phyloP scores from a whole-genome alignment of 352 stramenopile species.

The Globisporangium polare region DNA sequence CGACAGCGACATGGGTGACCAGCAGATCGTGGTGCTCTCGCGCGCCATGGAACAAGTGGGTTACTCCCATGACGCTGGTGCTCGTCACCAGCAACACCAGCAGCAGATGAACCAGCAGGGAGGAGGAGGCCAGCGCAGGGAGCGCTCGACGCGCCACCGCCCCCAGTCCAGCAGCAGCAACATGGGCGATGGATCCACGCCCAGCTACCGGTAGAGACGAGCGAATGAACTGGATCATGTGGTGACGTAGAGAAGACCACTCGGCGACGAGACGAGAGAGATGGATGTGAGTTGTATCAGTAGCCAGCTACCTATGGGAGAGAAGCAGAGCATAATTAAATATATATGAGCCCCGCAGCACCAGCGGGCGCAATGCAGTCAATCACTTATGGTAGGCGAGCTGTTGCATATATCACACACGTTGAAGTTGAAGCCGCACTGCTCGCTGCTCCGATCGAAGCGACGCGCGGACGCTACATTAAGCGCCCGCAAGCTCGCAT shows the following conservation, averaged over 20 bases:
- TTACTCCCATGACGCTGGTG: constrained; percentile 5
- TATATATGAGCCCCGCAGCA: background rate
- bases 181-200: background rate
- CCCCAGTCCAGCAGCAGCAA: background rate
- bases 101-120: background rate
- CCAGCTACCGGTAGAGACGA: constrained; percentile 4
- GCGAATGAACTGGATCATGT: background rate
- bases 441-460: too few species aligned
- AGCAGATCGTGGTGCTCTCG: constrained; percentile 15
- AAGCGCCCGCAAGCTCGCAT: background rate
- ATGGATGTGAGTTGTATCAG: constrained; percentile 6
- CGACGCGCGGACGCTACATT: too few species aligned
- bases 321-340: background rate
- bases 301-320: background rate
- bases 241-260: background rate
- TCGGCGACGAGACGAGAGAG: background rate
- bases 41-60: constrained; percentile 5
- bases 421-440: background rate
- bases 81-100: constrained; percentile 13
- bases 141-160: background rate
- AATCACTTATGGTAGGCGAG: too few species aligned
- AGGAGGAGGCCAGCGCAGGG: background rate
- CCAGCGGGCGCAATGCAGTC: background rate
- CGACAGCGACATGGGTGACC: background rate
- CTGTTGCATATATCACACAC: too few species aligned